Percentiles rank a stretch among this genome's conserved stretches.
Evolutionary conservation across 306 rosid species (phyloP).

Genomic region (Lathyrus oleraceus): DNA sequence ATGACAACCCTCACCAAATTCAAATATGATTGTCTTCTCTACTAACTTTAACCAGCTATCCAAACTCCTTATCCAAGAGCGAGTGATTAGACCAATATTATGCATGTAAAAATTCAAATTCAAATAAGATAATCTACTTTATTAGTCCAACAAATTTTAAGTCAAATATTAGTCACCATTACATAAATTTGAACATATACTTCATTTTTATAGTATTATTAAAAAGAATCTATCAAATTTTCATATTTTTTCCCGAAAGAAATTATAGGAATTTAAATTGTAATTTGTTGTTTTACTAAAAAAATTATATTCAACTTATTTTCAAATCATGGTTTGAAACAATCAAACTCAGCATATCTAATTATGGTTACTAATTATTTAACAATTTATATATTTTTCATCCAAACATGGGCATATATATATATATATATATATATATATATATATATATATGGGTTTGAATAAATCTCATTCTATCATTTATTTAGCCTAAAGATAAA

Average conservation of each 20-base stretch:
- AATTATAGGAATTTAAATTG: not conserved
- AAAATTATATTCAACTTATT: not conserved
- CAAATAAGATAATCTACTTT: not conserved
- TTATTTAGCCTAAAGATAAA: not conserved
- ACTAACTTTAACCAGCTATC: too few relatives aligned
- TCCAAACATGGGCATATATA: not conserved
- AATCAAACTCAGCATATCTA: not conserved
- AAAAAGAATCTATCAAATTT: not conserved
- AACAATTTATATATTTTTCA: not conserved
- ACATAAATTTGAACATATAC: too few relatives aligned
- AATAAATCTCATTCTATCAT: not conserved
- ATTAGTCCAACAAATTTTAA: not conserved
- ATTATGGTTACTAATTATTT: not conserved
- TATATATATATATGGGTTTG: not conserved
- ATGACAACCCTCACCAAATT: too few relatives aligned
- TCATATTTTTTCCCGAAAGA: not conserved
- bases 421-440: not conserved
- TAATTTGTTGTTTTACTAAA: not conserved
- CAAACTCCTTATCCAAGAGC: too few relatives aligned
- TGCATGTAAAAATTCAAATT: not conserved
- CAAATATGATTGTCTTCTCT: too few relatives aligned
- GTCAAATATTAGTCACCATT: too few relatives aligned
- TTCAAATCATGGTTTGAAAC: not conserved
- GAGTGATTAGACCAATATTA: not conserved
- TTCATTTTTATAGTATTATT: too few relatives aligned